Percentiles rank a stretch among this genome's conserved stretches.
Evolutionary conservation across 495 filamentous ascomycete genomes (phyloP).

Genomic region (Neurospora sp.): DNA sequence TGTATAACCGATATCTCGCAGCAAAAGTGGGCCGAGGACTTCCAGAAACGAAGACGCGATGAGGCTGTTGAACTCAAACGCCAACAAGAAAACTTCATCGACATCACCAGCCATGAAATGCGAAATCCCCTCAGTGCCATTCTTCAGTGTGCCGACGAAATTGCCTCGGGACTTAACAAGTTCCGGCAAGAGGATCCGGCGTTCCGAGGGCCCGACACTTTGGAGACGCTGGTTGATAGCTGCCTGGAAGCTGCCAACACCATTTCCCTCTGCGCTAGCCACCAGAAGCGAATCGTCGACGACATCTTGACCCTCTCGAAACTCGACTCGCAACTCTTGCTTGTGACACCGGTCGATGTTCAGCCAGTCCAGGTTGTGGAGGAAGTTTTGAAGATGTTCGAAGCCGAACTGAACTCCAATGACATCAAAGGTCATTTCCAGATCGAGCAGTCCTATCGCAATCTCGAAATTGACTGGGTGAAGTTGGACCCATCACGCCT

Average conservation of each 20-base stretch:
- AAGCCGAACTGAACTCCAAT: slow-evolving; percentile 62
- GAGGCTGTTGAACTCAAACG: slow-evolving; percentile 57
- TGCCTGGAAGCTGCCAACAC: slow-evolving; percentile 71
- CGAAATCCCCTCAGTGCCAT: slow-evolving; percentile 76
- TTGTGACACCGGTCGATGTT: slow-evolving; percentile 62
- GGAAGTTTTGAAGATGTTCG: slow-evolving; percentile 68
- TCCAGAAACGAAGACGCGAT: slow-evolving; percentile 49
- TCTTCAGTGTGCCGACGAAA: slow-evolving; percentile 73
- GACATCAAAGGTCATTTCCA: slow-evolving; percentile 61
- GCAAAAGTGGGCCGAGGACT: slow-evolving; percentile 51
- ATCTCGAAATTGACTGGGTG: slow-evolving; percentile 62
- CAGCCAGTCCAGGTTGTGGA: slow-evolving; percentile 60
- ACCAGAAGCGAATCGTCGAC: slow-evolving; percentile 71
- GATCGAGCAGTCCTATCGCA: slow-evolving; percentile 52
- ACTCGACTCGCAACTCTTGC: slow-evolving; percentile 69
- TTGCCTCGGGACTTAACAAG: slow-evolving; percentile 41
- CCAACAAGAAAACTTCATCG: slow-evolving; percentile 76
- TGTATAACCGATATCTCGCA: slow-evolving; percentile 49
- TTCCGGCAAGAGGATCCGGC: slow-evolving; percentile 19
- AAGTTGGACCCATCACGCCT: slow-evolving; percentile 68
- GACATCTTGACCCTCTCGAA: slow-evolving; percentile 79
- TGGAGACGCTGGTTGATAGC: slow-evolving; percentile 32
- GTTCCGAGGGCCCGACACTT: slow-evolving; percentile 1
- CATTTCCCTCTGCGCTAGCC: slow-evolving; percentile 70
- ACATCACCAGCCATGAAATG: slow-evolving; percentile 83